Evolutionary conservation across 495 filamentous ascomycete species (phyloP).

Genomic region (Neurospora cerealis): DNA sequence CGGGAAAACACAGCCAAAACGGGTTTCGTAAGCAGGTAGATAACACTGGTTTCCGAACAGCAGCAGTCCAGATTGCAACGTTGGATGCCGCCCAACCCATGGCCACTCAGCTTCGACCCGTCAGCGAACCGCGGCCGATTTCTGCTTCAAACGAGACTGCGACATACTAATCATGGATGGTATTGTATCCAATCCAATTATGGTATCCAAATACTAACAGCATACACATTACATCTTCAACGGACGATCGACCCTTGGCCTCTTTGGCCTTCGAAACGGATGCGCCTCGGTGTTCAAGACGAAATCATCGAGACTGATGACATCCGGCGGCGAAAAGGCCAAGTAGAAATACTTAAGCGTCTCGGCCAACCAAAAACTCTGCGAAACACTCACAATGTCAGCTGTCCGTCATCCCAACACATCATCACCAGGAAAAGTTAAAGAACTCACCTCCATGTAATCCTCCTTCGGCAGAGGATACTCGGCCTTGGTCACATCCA

Average conservation of each 20-base stretch:
- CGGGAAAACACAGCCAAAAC: neutral
- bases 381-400: conserved; percentile 47
- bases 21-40: too few species aligned
- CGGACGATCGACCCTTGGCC: neutral
- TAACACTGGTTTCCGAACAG: too few species aligned
- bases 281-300: conserved; percentile 53
- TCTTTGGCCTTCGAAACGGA: conserved; percentile 33
- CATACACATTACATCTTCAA: neutral
- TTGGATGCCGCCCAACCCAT: too few species aligned
- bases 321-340: conserved; percentile 55
- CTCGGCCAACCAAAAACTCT: conserved; percentile 43
- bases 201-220: neutral
- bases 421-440: neutral
- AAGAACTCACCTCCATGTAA: conserved; percentile 33
- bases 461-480: conserved; percentile 24
- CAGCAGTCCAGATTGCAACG: too few species aligned
- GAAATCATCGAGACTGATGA: conserved; percentile 65
- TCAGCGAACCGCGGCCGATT: too few species aligned
- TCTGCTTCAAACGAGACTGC: too few species aligned
- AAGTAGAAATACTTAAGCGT: conserved; percentile 71
- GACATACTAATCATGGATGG: too few species aligned
- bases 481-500: conserved; percentile 40
- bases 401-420: neutral
- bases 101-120: too few species aligned
- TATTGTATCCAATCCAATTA: neutral